These are phyloP conservation scores for Aspergillus viridinutans DNA, from an alignment of 2,329 filamentous ascomycete species.

Conservation along the genomic window DNA sequence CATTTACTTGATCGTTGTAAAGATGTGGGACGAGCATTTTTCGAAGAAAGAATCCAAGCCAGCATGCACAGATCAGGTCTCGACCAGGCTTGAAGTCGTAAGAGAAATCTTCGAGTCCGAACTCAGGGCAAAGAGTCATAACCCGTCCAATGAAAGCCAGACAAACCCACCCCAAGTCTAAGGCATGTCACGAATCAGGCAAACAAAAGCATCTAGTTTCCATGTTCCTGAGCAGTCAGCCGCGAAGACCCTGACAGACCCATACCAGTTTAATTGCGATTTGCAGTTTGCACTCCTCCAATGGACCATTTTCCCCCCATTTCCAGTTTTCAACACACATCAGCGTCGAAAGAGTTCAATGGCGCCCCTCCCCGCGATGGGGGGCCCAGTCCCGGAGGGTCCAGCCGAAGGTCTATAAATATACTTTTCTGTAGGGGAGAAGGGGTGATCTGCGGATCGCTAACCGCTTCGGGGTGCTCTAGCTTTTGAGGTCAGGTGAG, in stretches of 20 bases:
- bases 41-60: not conserved
- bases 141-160: too few species aligned
- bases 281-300: not conserved
- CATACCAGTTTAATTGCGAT: slow-evolving; percentile 5
- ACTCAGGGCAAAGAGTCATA: too few species aligned
- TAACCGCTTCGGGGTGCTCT: not conserved
- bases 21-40: not conserved
- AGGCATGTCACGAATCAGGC: not conserved
- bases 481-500: slow-evolving; percentile 1
- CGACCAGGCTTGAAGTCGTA: not conserved
- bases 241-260: not conserved
- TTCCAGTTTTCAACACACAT: too few species aligned
- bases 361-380: slow-evolving; percentile 1
- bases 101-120: not conserved
- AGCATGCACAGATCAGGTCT: not conserved
- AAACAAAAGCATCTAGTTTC: not conserved
- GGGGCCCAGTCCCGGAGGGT: not conserved
- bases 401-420: not conserved
- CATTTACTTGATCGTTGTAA: not conserved
- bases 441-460: not conserved
- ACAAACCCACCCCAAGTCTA: not conserved
- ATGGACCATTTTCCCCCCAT: too few species aligned
- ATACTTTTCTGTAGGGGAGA: not conserved
- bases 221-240: not conserved
- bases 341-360: not conserved